Evolutionary conservation across 2,329 filamentous ascomycete genomes (phyloP).

Genomic region (Monilinia vaccinii-corymbosi): DNA sequence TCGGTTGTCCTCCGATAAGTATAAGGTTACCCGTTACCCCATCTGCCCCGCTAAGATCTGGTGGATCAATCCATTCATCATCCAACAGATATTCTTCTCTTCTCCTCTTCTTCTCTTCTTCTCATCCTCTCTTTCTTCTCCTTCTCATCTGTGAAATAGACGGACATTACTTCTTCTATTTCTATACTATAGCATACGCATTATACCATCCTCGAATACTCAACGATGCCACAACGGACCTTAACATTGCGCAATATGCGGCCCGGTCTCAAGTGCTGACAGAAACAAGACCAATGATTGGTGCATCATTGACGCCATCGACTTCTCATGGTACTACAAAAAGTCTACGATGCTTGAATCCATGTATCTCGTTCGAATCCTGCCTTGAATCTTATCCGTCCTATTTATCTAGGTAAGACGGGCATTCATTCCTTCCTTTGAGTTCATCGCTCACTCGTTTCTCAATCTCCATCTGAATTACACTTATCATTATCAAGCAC

Average conservation of each 20-base stretch:
- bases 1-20: too few relatives aligned
- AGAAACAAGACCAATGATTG: constrained; percentile 8
- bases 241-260: not conserved
- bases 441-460: not conserved
- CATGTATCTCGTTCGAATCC: not conserved
- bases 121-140: too few relatives aligned
- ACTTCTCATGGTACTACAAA: not conserved
- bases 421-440: too few relatives aligned
- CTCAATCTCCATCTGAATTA: not conserved
- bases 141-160: too few relatives aligned
- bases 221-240: not conserved
- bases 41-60: too few relatives aligned
- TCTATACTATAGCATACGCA: too few relatives aligned
- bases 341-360: not conserved
- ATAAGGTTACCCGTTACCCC: too few relatives aligned
- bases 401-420: not conserved
- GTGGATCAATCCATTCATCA: too few relatives aligned
- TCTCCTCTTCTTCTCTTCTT: too few relatives aligned
- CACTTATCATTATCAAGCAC: not conserved
- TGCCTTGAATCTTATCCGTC: not conserved
- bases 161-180: too few relatives aligned
- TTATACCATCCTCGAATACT: too few relatives aligned
- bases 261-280: not conserved
- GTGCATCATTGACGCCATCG: constrained; percentile 4
- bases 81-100: too few relatives aligned